Evolutionary conservation across 305 asterid species (phyloP).

Genomic region (Fraxinus floribunda): DNA sequence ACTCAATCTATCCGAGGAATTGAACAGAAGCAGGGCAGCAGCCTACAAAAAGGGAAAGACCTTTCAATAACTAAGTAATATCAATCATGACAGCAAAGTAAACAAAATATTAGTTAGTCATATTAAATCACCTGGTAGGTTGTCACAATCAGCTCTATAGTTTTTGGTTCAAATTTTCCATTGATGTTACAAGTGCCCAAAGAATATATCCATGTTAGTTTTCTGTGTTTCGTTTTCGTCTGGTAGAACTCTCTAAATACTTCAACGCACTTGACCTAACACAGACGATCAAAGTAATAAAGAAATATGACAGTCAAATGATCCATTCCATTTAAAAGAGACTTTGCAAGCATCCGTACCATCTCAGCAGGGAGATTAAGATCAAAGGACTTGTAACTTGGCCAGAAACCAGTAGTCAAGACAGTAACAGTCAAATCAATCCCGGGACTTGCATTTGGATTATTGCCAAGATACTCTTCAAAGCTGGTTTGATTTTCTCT

Average conservation of each 20-base stretch:
- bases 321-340: neutral
- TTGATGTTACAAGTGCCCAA: conserved; percentile 92
- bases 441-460: conserved; percentile 70
- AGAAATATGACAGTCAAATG: conserved; percentile 12
- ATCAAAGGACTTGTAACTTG: conserved; percentile 93
- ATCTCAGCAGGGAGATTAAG: conserved; percentile 93
- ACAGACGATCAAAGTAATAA: conserved; percentile 9
- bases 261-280: conserved; percentile 87
- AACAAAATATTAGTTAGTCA: conserved; percentile 10
- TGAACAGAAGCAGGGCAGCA: conserved; percentile 78
- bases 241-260: conserved; percentile 92
- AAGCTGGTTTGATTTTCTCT: conserved; percentile 86
- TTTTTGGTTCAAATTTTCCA: conserved; percentile 82
- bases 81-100: neutral
- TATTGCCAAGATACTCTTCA: conserved; percentile 72
- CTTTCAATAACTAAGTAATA: neutral
- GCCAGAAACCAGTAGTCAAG: conserved; percentile 97
- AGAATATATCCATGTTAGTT: conserved; percentile 88
- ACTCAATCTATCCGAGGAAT: conserved; percentile 79
- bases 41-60: conserved; percentile 54
- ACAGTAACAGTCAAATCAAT: conserved; percentile 94
- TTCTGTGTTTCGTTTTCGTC: conserved; percentile 92
- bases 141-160: conserved; percentile 79
- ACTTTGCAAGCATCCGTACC: conserved; percentile 42
- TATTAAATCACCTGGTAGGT: conserved; percentile 73